Evolutionary conservation across 306 rosid genomes (phyloP).

Genomic region (Vigna radiata): DNA sequence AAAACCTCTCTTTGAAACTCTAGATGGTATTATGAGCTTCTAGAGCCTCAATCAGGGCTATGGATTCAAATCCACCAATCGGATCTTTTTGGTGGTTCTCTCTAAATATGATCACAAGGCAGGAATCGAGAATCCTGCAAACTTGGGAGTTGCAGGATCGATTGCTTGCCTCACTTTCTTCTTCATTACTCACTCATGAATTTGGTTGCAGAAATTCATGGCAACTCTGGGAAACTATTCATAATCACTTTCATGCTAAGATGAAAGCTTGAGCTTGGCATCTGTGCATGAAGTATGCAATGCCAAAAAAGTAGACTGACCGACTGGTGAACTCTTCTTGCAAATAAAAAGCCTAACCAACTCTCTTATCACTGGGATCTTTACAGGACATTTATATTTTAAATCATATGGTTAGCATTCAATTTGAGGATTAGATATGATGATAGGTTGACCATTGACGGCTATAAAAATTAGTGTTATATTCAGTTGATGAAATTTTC

Average conservation of each 20-base stretch:
- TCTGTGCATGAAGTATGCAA: neutral
- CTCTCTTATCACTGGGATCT: neutral
- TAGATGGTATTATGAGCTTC: neutral
- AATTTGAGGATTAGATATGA: neutral
- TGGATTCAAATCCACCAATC: neutral
- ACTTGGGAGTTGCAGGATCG: neutral
- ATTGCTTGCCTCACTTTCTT: neutral
- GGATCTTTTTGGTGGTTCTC: neutral
- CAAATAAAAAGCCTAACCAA: neutral
- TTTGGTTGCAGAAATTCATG: neutral
- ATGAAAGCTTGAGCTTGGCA: neutral
- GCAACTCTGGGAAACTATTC: neutral
- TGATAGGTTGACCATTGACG: neutral
- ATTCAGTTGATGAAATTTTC: neutral
- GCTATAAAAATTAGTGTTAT: neutral
- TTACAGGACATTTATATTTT: neutral
- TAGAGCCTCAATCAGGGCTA: neutral
- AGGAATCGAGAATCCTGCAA: neutral
- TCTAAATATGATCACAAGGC: neutral
- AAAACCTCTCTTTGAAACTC: neutral
- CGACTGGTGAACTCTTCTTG: neutral
- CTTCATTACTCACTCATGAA: neutral
- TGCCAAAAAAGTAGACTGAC: neutral
- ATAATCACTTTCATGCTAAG: neutral
- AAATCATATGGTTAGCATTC: neutral